Base-by-base conservation (phyloP, 306 rosid species). In the Purshia tridentata region DNA sequence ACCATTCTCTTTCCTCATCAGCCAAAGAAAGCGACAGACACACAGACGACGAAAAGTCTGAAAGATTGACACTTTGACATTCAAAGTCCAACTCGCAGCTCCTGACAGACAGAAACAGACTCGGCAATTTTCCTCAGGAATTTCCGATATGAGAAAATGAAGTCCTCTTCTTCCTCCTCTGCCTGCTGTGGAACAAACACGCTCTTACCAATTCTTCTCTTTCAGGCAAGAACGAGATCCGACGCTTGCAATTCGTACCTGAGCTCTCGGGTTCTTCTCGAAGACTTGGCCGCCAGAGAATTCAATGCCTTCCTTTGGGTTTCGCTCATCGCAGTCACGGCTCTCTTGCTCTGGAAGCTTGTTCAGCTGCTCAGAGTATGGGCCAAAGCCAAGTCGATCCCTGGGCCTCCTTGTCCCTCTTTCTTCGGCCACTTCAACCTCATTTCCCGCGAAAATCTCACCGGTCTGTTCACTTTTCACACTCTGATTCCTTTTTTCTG, bases 261-360 rank as follows among this genome's bases (percentile, higher is more conserved):
- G 55, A 53, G 64, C 35, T 74, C 85, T 19, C 60, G 80, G 10
- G 69, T 85, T 44, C 48, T 92, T 45, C 72, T 92, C 46, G 74
- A 53, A 11, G 96, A 92, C 78, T 67, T 86, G 2, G 88, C 80
- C 9, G 48, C 77, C n/a, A 53, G 91, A 39, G 98, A 92, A 35
- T 42, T 90, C 92, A 92, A 90, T 64, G 98, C 92, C 0, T 86
- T 90, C 65, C 83, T 88, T 0, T 92, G 98, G 98, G 9, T 86
- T 22, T 72, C 73, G 35, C 87, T 90, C 51, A 16, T 90, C 68
- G 49, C 76, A 5, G 54, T 84, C 83, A 90, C 92, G 3, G 61
- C 74, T 35, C 72, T 92, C 37, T 58, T 85, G 80, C 67, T 88
- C 72, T 39, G 23, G 6, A 84, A 81, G 51, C 61, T 92, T 29